A percentile compares a stretch with the other conserved stretches of the same genome.
phyloP scores from a whole-genome alignment of 768 basidiomycete genomes.

The Panus rudis region DNA sequence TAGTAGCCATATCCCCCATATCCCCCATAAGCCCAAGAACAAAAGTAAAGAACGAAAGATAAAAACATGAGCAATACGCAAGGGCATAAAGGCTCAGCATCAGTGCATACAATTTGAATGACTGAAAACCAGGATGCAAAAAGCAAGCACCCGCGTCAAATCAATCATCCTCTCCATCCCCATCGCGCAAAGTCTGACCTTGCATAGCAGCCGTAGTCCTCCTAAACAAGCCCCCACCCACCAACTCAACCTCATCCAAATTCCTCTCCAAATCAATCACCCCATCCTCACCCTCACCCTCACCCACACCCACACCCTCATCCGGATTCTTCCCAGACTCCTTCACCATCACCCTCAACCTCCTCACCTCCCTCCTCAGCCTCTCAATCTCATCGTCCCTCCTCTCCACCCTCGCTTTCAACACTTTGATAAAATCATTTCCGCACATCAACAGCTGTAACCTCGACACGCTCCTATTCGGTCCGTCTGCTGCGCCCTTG shows the following conservation, averaged over 20 bases:
- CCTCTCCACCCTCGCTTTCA: constrained; percentile 72
- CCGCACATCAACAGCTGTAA: constrained; percentile 85
- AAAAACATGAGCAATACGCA: too few relatives aligned
- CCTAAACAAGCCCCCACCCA: constrained; percentile 14
- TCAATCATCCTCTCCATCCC: too few relatives aligned
- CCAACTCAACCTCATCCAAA: constrained; percentile 48
- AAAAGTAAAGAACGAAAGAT: too few relatives aligned
- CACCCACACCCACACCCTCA: constrained; percentile 28
- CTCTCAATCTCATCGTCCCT: constrained; percentile 71
- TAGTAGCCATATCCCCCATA: too few relatives aligned
- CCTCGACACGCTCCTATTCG: constrained; percentile 92
- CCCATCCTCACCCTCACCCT: constrained; percentile 22
- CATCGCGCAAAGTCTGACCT: constrained; percentile 7
- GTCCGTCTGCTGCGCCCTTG: constrained; percentile 80
- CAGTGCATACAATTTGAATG: too few relatives aligned
- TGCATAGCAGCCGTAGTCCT: constrained; percentile 13
- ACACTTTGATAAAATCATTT: constrained; percentile 77
- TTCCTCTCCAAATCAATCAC: constrained; percentile 49
- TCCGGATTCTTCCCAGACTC: constrained; percentile 24
- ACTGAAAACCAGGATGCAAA: too few relatives aligned
- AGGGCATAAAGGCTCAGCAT: too few relatives aligned
- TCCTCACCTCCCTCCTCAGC: constrained; percentile 59
- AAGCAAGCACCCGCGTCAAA: too few relatives aligned
- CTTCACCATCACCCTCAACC: constrained; percentile 39
- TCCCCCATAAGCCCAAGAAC: too few relatives aligned